A percentile compares a stretch with the other conserved stretches of the same genome.
phyloP scores from a whole-genome alignment of 2,329 filamentous ascomycete species.

The Fusarium vanettenii region DNA sequence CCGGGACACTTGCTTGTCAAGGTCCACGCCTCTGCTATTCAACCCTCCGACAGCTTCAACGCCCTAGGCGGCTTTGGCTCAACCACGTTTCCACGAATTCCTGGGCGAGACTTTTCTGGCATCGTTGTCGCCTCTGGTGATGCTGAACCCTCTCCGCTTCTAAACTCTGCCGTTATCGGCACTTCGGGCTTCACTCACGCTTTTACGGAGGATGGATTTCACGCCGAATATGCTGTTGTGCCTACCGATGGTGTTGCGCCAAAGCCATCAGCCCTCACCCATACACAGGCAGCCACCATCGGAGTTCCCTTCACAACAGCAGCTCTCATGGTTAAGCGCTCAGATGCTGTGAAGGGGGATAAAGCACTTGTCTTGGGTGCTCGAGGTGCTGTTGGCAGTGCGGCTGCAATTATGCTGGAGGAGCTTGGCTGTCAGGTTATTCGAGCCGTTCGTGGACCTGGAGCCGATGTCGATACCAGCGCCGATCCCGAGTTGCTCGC shows the following conservation, averaged over 20 bases:
- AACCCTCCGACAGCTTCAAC: not conserved
- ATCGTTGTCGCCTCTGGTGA: not conserved
- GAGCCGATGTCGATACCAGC: not conserved
- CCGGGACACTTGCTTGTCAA: not conserved
- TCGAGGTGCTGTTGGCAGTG: not conserved
- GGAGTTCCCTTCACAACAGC: conserved; percentile 1
- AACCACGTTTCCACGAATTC: not conserved
- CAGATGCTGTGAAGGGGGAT: not conserved
- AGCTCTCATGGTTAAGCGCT: not conserved
- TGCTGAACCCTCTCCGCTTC: not conserved
- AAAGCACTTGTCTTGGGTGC: not conserved
- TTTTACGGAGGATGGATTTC: not conserved
- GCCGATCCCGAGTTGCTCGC: not conserved
- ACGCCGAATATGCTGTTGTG: not conserved
- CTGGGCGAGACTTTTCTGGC: not conserved
- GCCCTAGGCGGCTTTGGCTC: not conserved
- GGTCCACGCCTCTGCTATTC: not conserved
- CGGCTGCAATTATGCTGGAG: not conserved
- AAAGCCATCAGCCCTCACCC: not conserved
- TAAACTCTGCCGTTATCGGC: not conserved
- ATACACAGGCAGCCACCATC: not conserved
- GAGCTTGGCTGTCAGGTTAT: not conserved
- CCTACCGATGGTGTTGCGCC: not conserved
- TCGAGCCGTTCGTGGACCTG: not conserved
- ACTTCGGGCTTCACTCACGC: not conserved